Evolutionary conservation across 2,329 filamentous ascomycete species (phyloP), one percentile per base, ranked within the genome.

Genomic region (Ascosphaera aggregata): DNA sequence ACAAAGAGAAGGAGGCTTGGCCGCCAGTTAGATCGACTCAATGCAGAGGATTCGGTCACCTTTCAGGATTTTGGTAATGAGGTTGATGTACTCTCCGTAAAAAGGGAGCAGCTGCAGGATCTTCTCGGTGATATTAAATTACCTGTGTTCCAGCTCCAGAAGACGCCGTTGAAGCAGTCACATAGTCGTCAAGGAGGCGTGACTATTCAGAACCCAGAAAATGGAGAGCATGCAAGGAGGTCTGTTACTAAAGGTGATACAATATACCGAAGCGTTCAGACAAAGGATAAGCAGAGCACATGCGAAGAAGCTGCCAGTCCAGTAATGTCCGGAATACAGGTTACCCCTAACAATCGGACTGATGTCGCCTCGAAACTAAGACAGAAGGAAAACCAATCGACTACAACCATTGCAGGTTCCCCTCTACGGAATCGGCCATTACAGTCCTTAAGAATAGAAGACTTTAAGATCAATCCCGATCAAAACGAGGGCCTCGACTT

Each of bases 401-500:
- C 36, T 32, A 8, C 7, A 9, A 9, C 15, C 17, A 15, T 36
- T 20, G 5, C 24, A 18, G n/a, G 17, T 15, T 2, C 18, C 11
- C 36, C 16, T 30, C 5, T 35, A 34, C 16, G 36, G 7, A 20
- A 24, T 34, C 70, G 66, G 38, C 67, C 73, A 1, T 45, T 73
- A 2, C 57, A 63, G 0, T 60, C 66, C 24, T 64, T 92, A 9
- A 60, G 60, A 11, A 59, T 77, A 1, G 68, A 71, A 9, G 76
- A 92, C 55, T 94, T 93, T 62, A 86, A 76, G 52, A 63, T 89
- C 47, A 92, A 93, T 45, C 75, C 80, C 0, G 60, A 62, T 3
- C 67, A 64, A 46, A 86, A 85, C 45, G 66, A 76, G 34, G 79
- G 80, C 2, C 61, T 73, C 34, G 67, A 73, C 40, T 81, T 71